phyloP scores from a whole-genome alignment of 768 basidiomycete genomes.

The Lactifluus piperatus region DNA sequence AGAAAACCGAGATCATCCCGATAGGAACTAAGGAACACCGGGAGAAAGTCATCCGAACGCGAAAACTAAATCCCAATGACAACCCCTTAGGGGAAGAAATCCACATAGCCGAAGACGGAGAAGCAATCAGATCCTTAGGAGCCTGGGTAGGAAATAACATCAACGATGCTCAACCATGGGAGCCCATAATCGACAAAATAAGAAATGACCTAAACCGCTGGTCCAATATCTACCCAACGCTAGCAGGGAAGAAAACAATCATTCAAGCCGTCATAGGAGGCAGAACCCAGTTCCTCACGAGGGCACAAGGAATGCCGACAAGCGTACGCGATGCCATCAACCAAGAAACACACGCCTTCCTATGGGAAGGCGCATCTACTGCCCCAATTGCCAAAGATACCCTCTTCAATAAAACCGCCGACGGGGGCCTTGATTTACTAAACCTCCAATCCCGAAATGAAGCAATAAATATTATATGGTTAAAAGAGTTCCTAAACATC shows the following conservation, averaged over 20 bases:
- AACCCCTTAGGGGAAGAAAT: too few relatives aligned
- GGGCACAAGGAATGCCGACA: background rate
- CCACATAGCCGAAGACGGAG: too few relatives aligned
- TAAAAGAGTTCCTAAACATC: conserved; percentile 9
- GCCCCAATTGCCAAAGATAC: background rate
- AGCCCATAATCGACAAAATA: too few relatives aligned
- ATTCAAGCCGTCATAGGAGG: background rate
- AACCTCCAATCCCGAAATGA: conserved; percentile 6
- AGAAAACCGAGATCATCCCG: background rate
- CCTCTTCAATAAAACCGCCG: background rate
- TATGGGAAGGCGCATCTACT: conserved; percentile 8
- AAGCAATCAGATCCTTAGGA: too few relatives aligned
- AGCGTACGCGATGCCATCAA: background rate
- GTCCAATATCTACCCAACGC: too few relatives aligned
- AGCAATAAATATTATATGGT: conserved; percentile 16
- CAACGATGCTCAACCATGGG: too few relatives aligned
- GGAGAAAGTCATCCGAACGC: too few relatives aligned
- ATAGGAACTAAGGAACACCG: background rate
- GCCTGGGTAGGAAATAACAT: too few relatives aligned
- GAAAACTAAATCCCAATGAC: too few relatives aligned
- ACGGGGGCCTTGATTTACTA: conserved; percentile 12
- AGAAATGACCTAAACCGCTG: too few relatives aligned
- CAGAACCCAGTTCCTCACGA: background rate
- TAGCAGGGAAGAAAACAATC: too few relatives aligned
- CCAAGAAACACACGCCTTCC: conserved; percentile 6